Conservation (phyloP, 495 filamentous ascomycete species). For the Daldinia childiae region DNA sequence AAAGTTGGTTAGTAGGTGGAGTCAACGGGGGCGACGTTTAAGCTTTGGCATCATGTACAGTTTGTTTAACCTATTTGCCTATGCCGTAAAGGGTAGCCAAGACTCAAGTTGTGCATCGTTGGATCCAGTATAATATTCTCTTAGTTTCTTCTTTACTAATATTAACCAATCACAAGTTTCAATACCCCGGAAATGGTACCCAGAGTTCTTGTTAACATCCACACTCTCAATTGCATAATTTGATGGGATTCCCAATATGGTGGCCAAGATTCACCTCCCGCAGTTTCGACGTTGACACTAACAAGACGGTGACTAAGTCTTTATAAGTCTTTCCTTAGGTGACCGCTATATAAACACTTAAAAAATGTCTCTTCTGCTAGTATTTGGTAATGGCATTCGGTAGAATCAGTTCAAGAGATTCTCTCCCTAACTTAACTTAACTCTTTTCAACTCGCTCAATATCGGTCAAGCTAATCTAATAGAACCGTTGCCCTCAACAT, state of each 20-base stretch:
- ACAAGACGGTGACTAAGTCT: constrained; percentile 4
- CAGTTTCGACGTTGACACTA: constrained; percentile 22
- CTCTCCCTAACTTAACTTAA: neutral
- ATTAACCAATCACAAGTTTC: constrained; percentile 2
- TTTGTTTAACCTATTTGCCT: constrained; percentile 44
- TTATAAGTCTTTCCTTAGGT: neutral
- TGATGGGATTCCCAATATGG: constrained; percentile 24
- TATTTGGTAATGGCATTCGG: neutral
- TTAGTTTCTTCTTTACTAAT: constrained; percentile 2
- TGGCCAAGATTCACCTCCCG: constrained; percentile 34
- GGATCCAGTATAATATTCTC: constrained; percentile 13
- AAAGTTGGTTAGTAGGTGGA: constrained; percentile 19
- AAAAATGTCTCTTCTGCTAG: neutral
- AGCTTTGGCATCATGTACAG: constrained; percentile 20
- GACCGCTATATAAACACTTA: constrained; percentile 14
- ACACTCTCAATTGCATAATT: constrained; percentile 30
- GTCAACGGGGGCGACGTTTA: neutral
- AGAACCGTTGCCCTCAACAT: neutral
- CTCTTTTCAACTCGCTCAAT: neutral
- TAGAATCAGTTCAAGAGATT: neutral
- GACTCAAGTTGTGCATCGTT: constrained; percentile 47
- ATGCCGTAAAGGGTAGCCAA: constrained; percentile 47
- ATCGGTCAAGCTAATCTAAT: neutral
- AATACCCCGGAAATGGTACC: neutral
- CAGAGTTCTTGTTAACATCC: neutral